Base-by-base conservation (phyloP, 768 basidiomycete species). In the Nevesoporus exiguus region DNA sequence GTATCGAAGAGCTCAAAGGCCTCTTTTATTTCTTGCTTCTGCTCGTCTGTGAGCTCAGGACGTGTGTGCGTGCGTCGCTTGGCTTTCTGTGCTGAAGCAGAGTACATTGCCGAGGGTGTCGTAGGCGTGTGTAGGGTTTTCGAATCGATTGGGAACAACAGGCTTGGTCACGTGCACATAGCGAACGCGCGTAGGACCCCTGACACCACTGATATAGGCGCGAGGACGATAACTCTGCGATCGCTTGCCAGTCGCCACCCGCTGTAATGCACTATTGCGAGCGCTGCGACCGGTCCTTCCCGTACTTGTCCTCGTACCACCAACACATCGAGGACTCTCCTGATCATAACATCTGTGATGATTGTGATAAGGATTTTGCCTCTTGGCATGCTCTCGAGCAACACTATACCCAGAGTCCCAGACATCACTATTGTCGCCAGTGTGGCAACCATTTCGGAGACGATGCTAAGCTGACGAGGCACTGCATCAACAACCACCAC, bases 1-100 rank as follows among this genome's bases (percentile, higher is more conserved):
- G 94, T 91, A 74, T 99, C 97, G 68, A 99, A 99, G 51, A 99
- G 85, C 72, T 98, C 96, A 66, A 99, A 99, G 0, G 97, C 97
- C 66, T 99, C 97, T 71, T 94, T 94, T 51, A 98, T 95, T 73
- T 99, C 97, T 64, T 93, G 90, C 63, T 90, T 90, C 65, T 93
- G 90, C 68, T 93, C 90, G 42, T 93, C 91, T 9, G 85, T 80
- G 49, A 93, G 83, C 57, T 93, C 90, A 59, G 90, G 91, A 33
- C 90, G 87, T 30, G 84, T 49, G 59, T 90, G 88, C 1, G 84
- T 78, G 58, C 86, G 80, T 60, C 89, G 75, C 58, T 89, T 88
- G 54, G 88, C 84, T 70, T 90, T 89, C 44, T 81, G 83, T 31
- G 86, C 77, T 2, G 78, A 83, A 14, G 84, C 80, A 31, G 80